These are phyloP conservation scores for Chaetomium cochliodes DNA, from an alignment of 495 filamentous ascomycete genomes.

Conservation along the genomic window DNA sequence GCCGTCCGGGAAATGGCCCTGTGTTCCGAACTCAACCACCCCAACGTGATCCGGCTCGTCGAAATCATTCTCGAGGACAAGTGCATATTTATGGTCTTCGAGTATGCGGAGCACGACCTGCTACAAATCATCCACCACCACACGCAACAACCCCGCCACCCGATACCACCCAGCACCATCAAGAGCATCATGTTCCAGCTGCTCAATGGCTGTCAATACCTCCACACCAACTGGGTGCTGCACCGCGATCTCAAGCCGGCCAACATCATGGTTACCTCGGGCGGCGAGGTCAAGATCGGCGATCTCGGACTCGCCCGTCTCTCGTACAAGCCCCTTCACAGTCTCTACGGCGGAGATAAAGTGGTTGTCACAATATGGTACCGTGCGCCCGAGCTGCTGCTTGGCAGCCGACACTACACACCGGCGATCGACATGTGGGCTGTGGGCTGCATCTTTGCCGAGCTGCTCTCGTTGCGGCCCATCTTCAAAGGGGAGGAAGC, in stretches of 20 bases:
- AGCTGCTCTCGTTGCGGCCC: constrained; percentile 82
- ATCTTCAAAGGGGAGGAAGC: constrained; percentile 99
- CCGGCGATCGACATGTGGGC: constrained; percentile 97
- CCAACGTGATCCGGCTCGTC: constrained; percentile 84
- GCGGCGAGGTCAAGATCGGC: constrained; percentile 87
- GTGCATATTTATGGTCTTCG: constrained; percentile 99
- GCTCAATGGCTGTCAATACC: constrained; percentile 87
- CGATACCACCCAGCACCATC: constrained; percentile 84
- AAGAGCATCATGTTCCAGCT: constrained; percentile 94
- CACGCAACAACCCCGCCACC: constrained; percentile 78
- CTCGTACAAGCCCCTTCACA: constrained; percentile 90
- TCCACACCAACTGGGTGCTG: constrained; percentile 96
- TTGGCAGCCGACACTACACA: constrained; percentile 90
- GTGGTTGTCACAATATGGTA: constrained; percentile 99
- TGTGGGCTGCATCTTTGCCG: constrained; percentile 96
- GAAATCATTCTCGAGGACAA: constrained; percentile 99
- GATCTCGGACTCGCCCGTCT: constrained; percentile 89
- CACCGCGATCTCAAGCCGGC: constrained; percentile 96
- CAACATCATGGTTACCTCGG: constrained; percentile 96
- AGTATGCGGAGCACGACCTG: constrained; percentile 96
- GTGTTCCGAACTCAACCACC: constrained; percentile 86
- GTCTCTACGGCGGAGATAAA: constrained; percentile 91
- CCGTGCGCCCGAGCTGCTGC: constrained; percentile 87
- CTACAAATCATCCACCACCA: constrained; percentile 99
- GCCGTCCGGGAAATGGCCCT: constrained; percentile 98